Evolutionary conservation across 805 yeast species (phyloP).

Genomic region (Teunomyces cretensis): DNA sequence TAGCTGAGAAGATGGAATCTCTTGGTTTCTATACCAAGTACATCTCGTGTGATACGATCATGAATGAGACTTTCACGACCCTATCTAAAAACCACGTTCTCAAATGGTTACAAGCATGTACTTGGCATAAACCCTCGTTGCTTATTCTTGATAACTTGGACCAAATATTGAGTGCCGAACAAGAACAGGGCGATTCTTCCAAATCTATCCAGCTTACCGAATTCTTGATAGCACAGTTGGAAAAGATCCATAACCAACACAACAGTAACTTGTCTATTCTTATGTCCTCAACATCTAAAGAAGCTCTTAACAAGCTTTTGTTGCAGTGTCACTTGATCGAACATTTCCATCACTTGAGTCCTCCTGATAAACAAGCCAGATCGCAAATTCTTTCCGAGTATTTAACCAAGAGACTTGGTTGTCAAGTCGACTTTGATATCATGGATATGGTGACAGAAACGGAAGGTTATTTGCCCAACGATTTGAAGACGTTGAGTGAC

Average conservation of each 20-base stretch:
- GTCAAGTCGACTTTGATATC: constrained; percentile 40
- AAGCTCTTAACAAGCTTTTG: constrained; percentile 58
- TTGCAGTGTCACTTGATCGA: constrained; percentile 72
- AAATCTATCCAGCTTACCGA: constrained; percentile 67
- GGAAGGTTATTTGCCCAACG: constrained; percentile 89
- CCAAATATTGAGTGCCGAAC: constrained; percentile 65
- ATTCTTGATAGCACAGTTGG: constrained; percentile 46
- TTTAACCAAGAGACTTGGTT: constrained; percentile 22
- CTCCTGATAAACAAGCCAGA: constrained; percentile 71
- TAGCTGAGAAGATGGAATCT: constrained; percentile 37
- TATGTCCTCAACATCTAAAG: constrained; percentile 63
- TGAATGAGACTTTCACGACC: constrained; percentile 53
- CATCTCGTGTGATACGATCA: constrained; percentile 52
- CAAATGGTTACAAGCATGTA: constrained; percentile 49
- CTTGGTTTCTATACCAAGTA: constrained; percentile 47
- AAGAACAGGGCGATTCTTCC: constrained; percentile 57
- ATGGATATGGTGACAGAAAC: constrained; percentile 60
- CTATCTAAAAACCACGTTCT: constrained; percentile 44
- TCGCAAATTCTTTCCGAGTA: constrained; percentile 45
- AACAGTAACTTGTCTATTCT: constrained; percentile 53
- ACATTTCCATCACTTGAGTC: constrained; percentile 53
- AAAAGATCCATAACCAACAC: constrained; percentile 44
- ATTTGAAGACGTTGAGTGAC: constrained; percentile 68
- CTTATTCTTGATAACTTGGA: constrained; percentile 79
- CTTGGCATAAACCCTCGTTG: constrained; percentile 79